Conservation (phyloP, 345 rosid genomes). For the Syzygium grande region DNA sequence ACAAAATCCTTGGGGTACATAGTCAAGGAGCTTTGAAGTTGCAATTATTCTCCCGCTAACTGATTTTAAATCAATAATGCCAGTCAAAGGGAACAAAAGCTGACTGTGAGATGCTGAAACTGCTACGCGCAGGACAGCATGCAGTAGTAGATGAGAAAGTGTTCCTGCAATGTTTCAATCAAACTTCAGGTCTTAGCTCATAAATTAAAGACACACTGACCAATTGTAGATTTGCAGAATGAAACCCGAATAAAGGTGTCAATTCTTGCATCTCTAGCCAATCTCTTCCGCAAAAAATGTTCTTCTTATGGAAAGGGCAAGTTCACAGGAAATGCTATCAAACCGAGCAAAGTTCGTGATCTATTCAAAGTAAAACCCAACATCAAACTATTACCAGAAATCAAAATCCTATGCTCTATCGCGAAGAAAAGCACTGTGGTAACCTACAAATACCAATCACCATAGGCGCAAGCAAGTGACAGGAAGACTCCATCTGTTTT, state of each 20-base stretch:
- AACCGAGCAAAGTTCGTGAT: not conserved
- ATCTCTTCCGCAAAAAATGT: not conserved
- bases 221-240: not conserved
- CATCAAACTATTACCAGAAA: not conserved
- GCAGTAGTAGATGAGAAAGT: conserved; percentile 22
- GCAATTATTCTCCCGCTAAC: conserved; percentile 14
- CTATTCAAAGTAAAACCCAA: not conserved
- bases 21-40: conserved; percentile 31
- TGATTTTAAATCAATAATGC: conserved; percentile 11
- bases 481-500: not conserved
- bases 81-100: conserved; percentile 1
- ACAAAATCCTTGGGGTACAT: conserved; percentile 33
- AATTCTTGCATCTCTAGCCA: not conserved
- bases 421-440: not conserved
- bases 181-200: not conserved
- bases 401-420: not conserved
- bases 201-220: accelerated
- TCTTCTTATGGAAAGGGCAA: not conserved
- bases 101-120: conserved; percentile 35
- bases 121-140: conserved; percentile 39
- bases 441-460: not conserved
- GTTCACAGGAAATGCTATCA: not conserved
- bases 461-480: not conserved
- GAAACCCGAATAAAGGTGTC: not conserved
- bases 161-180: conserved; percentile 21